Conservation (phyloP, 257 asterid genomes). For the Fraxinus quadrangulata region DNA sequence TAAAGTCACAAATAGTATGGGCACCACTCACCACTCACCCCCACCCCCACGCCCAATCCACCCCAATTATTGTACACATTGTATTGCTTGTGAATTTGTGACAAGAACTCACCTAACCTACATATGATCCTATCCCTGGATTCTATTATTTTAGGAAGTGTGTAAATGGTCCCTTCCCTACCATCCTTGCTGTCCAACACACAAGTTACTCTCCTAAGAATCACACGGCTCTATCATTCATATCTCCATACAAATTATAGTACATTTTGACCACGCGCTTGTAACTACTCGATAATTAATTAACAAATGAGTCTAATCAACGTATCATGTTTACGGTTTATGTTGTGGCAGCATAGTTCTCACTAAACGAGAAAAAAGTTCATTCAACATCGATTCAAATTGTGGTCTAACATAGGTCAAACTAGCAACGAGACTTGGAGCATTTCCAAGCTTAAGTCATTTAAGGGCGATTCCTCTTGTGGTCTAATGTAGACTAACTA, state of each 20-base stretch:
- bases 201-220: conserved; percentile 63
- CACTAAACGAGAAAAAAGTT: too few species aligned
- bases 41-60: not conserved
- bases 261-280: too few species aligned
- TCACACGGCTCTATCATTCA: conserved; percentile 38
- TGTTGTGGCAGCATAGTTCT: too few species aligned
- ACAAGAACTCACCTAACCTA: conserved; percentile 44
- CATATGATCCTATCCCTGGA: conserved; percentile 18
- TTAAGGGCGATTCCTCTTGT: too few species aligned
- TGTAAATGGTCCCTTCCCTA: conserved; percentile 36
- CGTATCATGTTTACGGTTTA: too few species aligned
- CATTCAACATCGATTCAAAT: too few species aligned
- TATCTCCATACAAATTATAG: not conserved
- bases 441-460: too few species aligned
- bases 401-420: too few species aligned
- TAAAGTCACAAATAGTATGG: conserved; percentile 34
- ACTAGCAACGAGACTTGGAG: too few species aligned
- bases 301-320: too few species aligned
- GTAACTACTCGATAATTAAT: too few species aligned
- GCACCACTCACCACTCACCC: conserved; percentile 14
- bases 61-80: not conserved
- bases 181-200: conserved; percentile 52
- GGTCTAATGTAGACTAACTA: too few species aligned
- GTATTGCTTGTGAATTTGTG: conserved; percentile 38
- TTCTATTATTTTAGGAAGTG: conserved; percentile 12